These are phyloP conservation scores for Coniosporium apollinis DNA, from an alignment of 495 filamentous ascomycete genomes.

Conservation along the genomic window DNA sequence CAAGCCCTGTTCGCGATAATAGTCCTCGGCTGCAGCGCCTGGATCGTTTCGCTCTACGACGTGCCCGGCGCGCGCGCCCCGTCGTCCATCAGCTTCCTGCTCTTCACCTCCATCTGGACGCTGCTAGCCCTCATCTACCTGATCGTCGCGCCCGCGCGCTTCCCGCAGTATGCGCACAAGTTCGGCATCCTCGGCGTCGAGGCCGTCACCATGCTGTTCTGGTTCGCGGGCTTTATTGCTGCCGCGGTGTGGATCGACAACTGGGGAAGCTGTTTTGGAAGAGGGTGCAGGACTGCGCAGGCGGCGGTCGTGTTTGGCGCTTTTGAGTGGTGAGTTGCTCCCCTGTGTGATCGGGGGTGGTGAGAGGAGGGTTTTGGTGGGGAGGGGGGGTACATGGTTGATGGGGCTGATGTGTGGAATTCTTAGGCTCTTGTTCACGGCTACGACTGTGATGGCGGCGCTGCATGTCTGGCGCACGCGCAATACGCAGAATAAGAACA, in stretches of 20 bases:
- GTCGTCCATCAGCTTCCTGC: constrained; percentile 45
- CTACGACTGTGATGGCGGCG: constrained; percentile 29
- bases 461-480: constrained; percentile 21
- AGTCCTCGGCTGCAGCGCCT: constrained; percentile 34
- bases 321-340: constrained; percentile 37
- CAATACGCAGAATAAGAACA: constrained; percentile 5
- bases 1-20: constrained; percentile 52
- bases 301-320: constrained; percentile 37
- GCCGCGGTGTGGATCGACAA: constrained; percentile 42
- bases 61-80: constrained; percentile 22
- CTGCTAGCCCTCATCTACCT: constrained; percentile 52
- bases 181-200: constrained; percentile 48
- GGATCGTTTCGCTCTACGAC: constrained; percentile 5
- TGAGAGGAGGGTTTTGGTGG: neutral
- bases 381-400: neutral
- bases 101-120: constrained; percentile 60
- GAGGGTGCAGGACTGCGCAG: constrained; percentile 32
- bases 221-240: constrained; percentile 73
- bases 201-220: constrained; percentile 63
- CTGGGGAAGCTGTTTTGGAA: constrained; percentile 29
- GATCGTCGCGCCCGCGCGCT: constrained; percentile 41
- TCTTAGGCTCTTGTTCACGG: constrained; percentile 33
- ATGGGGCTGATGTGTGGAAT: neutral
- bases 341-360: no score
- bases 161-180: constrained; percentile 39